phyloP scores from a whole-genome alignment of 345 rosid genomes.

The Abelmoschus esculentus region DNA sequence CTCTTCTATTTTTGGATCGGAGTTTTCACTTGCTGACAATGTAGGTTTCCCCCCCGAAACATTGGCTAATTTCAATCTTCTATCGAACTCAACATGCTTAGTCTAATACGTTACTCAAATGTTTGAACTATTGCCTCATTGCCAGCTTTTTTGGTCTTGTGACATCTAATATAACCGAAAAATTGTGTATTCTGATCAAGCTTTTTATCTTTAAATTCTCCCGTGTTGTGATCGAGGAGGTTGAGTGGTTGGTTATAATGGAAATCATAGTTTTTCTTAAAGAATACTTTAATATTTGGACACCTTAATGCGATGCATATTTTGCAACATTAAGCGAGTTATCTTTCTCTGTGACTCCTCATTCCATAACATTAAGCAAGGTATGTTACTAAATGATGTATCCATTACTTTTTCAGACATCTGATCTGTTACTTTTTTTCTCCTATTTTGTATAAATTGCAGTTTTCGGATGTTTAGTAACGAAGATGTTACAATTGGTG shows the following conservation, averaged over 20 bases:
- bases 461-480: slow-evolving; percentile 95
- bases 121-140: background rate
- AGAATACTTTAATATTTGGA: background rate
- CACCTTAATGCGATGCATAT: background rate
- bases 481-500: slow-evolving; percentile 87
- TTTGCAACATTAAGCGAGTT: background rate
- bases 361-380: background rate
- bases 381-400: background rate
- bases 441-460: slow-evolving; percentile 12
- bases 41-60: background rate
- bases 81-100: background rate
- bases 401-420: background rate
- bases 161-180: background rate
- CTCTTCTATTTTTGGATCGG: background rate
- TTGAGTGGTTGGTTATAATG: background rate
- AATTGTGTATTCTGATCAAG: background rate
- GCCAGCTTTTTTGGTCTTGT: background rate
- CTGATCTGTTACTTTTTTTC: background rate
- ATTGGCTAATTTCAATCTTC: background rate
- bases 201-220: background rate
- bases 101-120: background rate
- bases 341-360: background rate
- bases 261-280: background rate
- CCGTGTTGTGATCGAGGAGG: background rate
- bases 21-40: background rate